Conservation (phyloP, 768 basidiomycete genomes). For the Russula vinacea region DNA sequence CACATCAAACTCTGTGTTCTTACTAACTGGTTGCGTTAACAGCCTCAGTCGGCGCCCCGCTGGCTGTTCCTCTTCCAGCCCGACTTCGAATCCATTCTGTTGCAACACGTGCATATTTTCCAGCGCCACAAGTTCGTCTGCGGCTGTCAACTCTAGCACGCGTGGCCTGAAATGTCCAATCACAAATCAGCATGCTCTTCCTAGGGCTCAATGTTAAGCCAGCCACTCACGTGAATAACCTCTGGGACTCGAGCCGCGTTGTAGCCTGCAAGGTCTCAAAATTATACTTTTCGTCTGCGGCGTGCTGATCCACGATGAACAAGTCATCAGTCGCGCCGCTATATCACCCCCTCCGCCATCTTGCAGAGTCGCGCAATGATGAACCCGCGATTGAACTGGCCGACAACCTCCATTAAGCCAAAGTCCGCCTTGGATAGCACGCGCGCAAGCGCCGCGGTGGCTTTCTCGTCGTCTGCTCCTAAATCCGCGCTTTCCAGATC, state of each 20-base stretch:
- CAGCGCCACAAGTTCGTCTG: constrained; percentile 82
- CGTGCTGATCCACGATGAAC: constrained; percentile 97
- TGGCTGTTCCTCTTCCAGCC: constrained; percentile 46
- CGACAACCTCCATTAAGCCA: constrained; percentile 73
- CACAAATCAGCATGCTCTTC: not conserved
- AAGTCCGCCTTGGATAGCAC: constrained; percentile 90
- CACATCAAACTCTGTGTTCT: constrained; percentile 83
- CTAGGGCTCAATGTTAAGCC: not conserved
- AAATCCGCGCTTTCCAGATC: constrained; percentile 31
- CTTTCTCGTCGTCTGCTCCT: constrained; percentile 51
- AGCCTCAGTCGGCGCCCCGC: constrained; percentile 54
- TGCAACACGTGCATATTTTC: constrained; percentile 84
- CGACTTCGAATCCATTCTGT: constrained; percentile 87
- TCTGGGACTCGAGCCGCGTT: constrained; percentile 87
- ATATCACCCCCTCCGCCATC: constrained; percentile 21
- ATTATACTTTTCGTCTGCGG: constrained; percentile 97
- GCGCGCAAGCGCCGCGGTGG: constrained; percentile 67
- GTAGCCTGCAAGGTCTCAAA: constrained; percentile 91
- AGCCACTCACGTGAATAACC: constrained; percentile 64
- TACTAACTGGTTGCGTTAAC: constrained; percentile 85
- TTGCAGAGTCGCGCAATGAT: constrained; percentile 73
- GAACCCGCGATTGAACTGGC: constrained; percentile 96
- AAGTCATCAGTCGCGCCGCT: constrained; percentile 61
- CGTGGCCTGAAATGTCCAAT: constrained; percentile 53
- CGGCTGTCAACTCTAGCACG: constrained; percentile 76